These are phyloP conservation scores for Hypoxylon perforatum DNA, from an alignment of 495 filamentous ascomycete genomes.

Conservation along the genomic window DNA sequence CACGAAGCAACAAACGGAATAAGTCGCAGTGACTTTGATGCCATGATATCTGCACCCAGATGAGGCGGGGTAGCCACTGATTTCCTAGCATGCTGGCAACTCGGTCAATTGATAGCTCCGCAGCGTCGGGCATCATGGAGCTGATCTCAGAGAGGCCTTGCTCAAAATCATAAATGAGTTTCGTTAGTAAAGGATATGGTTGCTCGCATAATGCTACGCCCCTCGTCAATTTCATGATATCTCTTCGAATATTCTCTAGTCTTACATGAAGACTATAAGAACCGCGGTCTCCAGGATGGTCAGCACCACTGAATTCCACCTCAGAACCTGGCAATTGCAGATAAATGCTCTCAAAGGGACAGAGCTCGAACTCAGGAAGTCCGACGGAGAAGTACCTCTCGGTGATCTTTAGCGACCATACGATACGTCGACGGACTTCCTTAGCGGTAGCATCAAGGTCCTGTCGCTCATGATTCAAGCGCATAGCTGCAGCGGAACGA, in stretches of 20 bases:
- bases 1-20: conserved; percentile 26
- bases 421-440: conserved; percentile 30
- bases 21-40: conserved; percentile 33
- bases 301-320: conserved; percentile 19
- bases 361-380: conserved; percentile 34
- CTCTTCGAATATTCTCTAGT: conserved; percentile 26
- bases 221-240: conserved; percentile 34
- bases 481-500: conserved; percentile 33
- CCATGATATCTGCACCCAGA: conserved; percentile 28
- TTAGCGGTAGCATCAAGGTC: conserved; percentile 21
- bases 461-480: conserved; percentile 30
- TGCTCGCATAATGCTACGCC: conserved; percentile 21
- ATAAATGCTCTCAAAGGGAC: conserved; percentile 34
- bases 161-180: conserved; percentile 20
- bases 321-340: conserved; percentile 25
- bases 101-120: conserved; percentile 11
- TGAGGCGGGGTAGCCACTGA: conserved; percentile 19
- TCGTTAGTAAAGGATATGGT: conserved; percentile 16
- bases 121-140: conserved; percentile 12
- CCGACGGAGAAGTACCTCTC: conserved; percentile 35
- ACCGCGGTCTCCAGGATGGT: conserved; percentile 19
- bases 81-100: conserved; percentile 13
- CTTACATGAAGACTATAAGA: conserved; percentile 26
- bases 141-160: conserved; percentile 9
- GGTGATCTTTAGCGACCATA: conserved; percentile 30